Evolutionary conservation across 2,329 filamentous ascomycete genomes (phyloP).

Genomic region (Blastomyces parvus): DNA sequence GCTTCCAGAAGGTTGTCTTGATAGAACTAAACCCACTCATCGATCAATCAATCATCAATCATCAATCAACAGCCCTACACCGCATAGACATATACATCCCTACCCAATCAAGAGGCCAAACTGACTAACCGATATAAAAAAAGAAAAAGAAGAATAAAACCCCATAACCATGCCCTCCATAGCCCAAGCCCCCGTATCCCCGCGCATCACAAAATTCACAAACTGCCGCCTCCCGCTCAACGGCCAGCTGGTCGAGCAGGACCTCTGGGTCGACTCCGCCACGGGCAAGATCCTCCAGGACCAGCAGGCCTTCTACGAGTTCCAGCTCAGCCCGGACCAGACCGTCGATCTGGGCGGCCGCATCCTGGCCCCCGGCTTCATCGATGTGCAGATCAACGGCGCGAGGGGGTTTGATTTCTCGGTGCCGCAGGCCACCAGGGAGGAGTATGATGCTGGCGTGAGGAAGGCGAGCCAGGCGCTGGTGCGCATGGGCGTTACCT

Average conservation of each 20-base stretch:
- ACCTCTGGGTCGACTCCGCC: slow-evolving; percentile 78
- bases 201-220: slow-evolving; percentile 71
- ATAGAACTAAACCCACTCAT: too few relatives aligned
- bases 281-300: slow-evolving; percentile 74
- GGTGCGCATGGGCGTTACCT: slow-evolving; percentile 72
- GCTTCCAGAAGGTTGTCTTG: too few relatives aligned
- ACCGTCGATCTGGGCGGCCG: slow-evolving; percentile 72
- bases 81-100: too few relatives aligned
- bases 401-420: slow-evolving; percentile 92
- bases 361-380: slow-evolving; percentile 75
- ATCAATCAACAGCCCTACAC: too few relatives aligned
- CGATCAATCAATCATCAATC: too few relatives aligned
- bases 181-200: slow-evolving; percentile 21
- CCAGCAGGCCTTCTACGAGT: slow-evolving; percentile 47
- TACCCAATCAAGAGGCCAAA: too few relatives aligned
- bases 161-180: slow-evolving; percentile 28
- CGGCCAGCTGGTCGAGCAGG: slow-evolving; percentile 58
- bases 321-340: slow-evolving; percentile 52
- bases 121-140: neutral
- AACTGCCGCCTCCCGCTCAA: slow-evolving; percentile 71
- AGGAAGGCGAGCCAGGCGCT: slow-evolving; percentile 61
- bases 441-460: slow-evolving; percentile 63
- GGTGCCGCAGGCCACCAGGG: slow-evolving; percentile 55
- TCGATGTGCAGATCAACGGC: slow-evolving; percentile 87
- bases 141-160: slow-evolving; percentile 6